These are phyloP conservation scores for Agrostemma githago DNA, from an alignment of 148 eudicot genomes.

Conservation along the genomic window DNA sequence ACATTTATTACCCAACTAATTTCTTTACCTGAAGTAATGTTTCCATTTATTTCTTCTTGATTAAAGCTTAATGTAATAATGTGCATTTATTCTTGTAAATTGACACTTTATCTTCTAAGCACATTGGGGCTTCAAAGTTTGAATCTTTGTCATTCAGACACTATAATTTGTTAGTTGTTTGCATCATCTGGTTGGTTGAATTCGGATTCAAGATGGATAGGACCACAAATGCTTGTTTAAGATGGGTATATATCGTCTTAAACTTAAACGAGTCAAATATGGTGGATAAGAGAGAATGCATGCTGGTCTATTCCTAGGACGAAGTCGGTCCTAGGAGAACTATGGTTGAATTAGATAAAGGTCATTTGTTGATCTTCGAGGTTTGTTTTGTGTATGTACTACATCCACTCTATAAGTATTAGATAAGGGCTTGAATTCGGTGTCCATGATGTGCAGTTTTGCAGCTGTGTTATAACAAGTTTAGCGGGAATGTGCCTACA, in stretches of 20 bases:
- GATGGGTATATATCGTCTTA: too few relatives aligned
- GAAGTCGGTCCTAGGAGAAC: too few relatives aligned
- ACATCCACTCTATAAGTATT: neutral
- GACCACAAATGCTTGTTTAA: neutral
- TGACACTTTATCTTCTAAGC: neutral
- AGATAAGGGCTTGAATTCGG: slow-evolving; percentile 23
- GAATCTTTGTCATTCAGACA: too few relatives aligned
- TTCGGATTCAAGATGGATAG: neutral
- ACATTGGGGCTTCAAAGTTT: neutral
- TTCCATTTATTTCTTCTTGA: neutral
- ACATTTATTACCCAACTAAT: neutral
- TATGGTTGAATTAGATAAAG: too few relatives aligned
- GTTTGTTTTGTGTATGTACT: too few relatives aligned
- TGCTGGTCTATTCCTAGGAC: neutral
- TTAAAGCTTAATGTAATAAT: neutral
- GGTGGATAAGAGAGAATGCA: too few relatives aligned
- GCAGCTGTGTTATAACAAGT: slow-evolving; percentile 80
- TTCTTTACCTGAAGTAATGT: neutral
- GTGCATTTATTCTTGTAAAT: neutral
- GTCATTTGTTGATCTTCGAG: too few relatives aligned
- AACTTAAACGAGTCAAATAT: too few relatives aligned
- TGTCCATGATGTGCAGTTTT: slow-evolving; percentile 45
- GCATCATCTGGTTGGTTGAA: neutral
- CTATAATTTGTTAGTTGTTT: neutral
- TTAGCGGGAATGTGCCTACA: slow-evolving; percentile 67